A percentile compares a stretch with the other conserved stretches of the same genome.
Conservation (phyloP, 345 rosid species). For the Raphanus sativus region DNA sequence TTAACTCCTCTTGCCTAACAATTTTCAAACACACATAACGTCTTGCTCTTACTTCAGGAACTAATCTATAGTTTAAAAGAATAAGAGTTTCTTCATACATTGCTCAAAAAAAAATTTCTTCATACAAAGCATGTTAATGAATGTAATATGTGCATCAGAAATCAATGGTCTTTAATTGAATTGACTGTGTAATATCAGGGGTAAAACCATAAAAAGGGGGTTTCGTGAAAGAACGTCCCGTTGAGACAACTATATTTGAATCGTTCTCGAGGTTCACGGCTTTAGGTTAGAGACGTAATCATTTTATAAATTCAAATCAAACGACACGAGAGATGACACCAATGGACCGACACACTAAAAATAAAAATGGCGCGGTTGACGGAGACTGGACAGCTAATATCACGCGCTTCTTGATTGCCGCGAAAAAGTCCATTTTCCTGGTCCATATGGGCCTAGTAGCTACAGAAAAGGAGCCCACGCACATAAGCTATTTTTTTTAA, state of each 20-base stretch:
- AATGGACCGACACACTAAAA: not conserved
- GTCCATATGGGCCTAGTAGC: not conserved
- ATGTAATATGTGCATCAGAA: too few species aligned
- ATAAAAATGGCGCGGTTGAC: constrained; percentile 6
- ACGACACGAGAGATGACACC: not conserved
- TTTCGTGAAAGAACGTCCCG: too few species aligned
- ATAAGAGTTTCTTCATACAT: too few species aligned
- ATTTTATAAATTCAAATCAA: not conserved
- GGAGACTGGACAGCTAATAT: constrained; percentile 26
- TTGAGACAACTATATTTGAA: not conserved
- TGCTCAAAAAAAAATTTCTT: too few species aligned
- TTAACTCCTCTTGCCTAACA: too few species aligned
- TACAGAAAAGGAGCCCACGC: not conserved
- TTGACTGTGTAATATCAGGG: too few species aligned
- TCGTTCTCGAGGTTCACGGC: constrained; percentile 14
- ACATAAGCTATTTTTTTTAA: not conserved
- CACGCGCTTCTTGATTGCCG: constrained; percentile 26
- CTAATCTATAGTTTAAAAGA: too few species aligned
- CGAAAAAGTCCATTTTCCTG: constrained; percentile 13
- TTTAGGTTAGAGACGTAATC: not conserved
- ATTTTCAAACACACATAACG: too few species aligned
- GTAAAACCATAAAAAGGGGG: too few species aligned
- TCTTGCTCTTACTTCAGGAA: too few species aligned
- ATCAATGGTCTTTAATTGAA: too few species aligned
- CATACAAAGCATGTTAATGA: too few species aligned